phyloP scores from a whole-genome alignment of 2,329 filamentous ascomycete species.

The Alternaria alternata region DNA sequence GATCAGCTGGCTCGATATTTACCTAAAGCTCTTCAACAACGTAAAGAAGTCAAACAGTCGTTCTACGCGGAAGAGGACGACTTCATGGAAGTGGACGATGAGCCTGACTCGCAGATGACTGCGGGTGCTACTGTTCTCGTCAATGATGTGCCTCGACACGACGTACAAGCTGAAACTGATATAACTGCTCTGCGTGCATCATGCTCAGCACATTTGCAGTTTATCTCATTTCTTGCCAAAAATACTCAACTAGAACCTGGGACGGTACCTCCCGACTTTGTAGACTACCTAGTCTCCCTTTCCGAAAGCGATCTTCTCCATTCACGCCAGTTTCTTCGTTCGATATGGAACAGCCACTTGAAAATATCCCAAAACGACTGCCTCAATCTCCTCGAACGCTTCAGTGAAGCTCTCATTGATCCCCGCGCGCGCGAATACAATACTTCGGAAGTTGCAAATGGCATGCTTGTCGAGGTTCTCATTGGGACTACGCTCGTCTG shows the following conservation, averaged over 20 bases:
- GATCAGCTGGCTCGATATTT: conserved; percentile 42
- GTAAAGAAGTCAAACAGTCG: conserved; percentile 42
- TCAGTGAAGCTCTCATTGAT: conserved; percentile 43
- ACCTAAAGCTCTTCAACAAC: conserved; percentile 40
- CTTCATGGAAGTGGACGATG: conserved; percentile 72
- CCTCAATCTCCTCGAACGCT: conserved; percentile 38
- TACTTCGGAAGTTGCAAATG: conserved; percentile 49
- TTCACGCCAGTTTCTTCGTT: conserved; percentile 40
- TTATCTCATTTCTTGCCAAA: conserved; percentile 34
- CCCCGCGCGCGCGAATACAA: conserved; percentile 48
- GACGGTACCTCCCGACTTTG: conserved; percentile 36
- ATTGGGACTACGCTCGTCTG: conserved; percentile 40
- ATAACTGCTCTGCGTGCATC: conserved; percentile 40
- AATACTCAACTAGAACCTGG: conserved; percentile 14
- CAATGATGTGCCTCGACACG: conserved; percentile 57
- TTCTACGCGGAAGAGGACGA: conserved; percentile 55
- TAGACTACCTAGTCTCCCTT: conserved; percentile 38
- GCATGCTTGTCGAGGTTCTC: conserved; percentile 46
- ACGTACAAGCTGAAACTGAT: conserved; percentile 40
- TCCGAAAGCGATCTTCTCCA: conserved; percentile 41
- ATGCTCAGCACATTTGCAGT: conserved; percentile 38
- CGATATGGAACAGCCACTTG: conserved; percentile 35
- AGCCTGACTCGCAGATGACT: conserved; percentile 68
- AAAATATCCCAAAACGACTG: conserved; percentile 34
- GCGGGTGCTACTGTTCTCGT: conserved; percentile 51